Evolutionary conservation across 805 yeast genomes (phyloP).

Genomic region (Kluyveromyces wickerhamii): DNA sequence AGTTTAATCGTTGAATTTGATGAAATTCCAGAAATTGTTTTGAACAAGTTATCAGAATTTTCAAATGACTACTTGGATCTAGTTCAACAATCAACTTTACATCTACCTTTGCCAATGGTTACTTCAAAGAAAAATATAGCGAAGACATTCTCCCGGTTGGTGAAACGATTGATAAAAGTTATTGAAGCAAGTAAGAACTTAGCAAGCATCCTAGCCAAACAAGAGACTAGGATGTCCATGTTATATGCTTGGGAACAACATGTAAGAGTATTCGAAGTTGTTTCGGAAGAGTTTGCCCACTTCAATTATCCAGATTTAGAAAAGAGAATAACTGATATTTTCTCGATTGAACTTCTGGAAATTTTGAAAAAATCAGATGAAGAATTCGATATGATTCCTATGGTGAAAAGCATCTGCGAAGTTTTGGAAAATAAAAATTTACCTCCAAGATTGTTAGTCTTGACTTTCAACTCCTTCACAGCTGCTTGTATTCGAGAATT

Average conservation of each 20-base stretch:
- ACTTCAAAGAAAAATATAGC: slow-evolving; percentile 48
- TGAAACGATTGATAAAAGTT: slow-evolving; percentile 47
- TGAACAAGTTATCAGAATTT: slow-evolving; percentile 46
- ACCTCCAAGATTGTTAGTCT: slow-evolving; percentile 47
- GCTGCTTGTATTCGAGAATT: slow-evolving; percentile 57
- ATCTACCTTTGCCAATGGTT: slow-evolving; percentile 44
- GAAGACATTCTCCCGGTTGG: slow-evolving; percentile 42
- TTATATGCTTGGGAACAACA: slow-evolving; percentile 46
- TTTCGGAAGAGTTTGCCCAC: slow-evolving; percentile 46
- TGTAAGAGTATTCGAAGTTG: slow-evolving; percentile 33
- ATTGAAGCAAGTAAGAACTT: slow-evolving; percentile 47
- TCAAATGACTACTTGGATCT: slow-evolving; percentile 41
- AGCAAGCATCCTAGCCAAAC: slow-evolving; percentile 35
- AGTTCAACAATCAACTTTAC: slow-evolving; percentile 33
- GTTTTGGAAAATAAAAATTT: slow-evolving; percentile 39
- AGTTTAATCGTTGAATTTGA: slow-evolving; percentile 47
- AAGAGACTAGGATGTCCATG: slow-evolving; percentile 34
- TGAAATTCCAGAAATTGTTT: slow-evolving; percentile 49
- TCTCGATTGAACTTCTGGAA: slow-evolving; percentile 31
- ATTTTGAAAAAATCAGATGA: slow-evolving; percentile 19
- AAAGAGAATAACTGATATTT: slow-evolving; percentile 24
- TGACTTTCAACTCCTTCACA: slow-evolving; percentile 45
- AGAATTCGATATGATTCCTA: slow-evolving; percentile 13
- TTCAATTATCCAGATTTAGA: slow-evolving; percentile 28
- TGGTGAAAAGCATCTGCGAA: slow-evolving; percentile 32